These are phyloP conservation scores for Cephaloascus fragrans DNA, from an alignment of 805 yeast genomes.

Conservation along the genomic window DNA sequence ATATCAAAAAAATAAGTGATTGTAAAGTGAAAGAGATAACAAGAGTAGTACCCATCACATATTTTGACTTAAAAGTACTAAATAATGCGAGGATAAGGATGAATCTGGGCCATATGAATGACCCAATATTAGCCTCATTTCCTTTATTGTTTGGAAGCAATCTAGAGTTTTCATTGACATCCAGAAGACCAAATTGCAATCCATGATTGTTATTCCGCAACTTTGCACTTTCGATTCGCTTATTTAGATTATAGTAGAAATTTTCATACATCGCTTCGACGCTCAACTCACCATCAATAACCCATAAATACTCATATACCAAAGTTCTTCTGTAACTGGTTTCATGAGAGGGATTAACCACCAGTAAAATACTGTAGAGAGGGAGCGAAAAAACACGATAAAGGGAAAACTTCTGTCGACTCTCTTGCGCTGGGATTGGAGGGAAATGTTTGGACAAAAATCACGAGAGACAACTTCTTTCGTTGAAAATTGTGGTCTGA, in stretches of 20 bases:
- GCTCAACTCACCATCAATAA: constrained; percentile 29
- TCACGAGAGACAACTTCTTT: constrained; percentile 21
- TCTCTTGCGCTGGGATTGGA: constrained; percentile 40
- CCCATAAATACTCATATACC: constrained; percentile 51
- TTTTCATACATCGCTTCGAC: constrained; percentile 27
- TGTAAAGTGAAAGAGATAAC: neutral
- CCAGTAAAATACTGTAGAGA: constrained; percentile 44
- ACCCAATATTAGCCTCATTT: too few relatives aligned
- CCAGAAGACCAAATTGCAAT: too few relatives aligned
- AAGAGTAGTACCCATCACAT: too few relatives aligned
- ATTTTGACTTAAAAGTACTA: neutral
- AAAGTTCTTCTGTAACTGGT: constrained; percentile 69
- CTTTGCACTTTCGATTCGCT: neutral
- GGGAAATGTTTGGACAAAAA: constrained; percentile 32
- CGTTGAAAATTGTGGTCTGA: too few relatives aligned
- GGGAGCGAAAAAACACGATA: constrained; percentile 23
- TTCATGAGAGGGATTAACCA: constrained; percentile 59
- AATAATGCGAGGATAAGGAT: neutral
- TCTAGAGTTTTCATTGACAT: neutral
- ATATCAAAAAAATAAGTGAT: constrained; percentile 17
- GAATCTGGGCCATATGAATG: neutral
- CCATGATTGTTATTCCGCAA: too few relatives aligned
- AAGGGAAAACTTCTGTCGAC: constrained; percentile 37
- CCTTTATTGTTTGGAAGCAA: too few relatives aligned
- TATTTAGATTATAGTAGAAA: constrained; percentile 12